Conservation (phyloP, 805 yeast genomes). For the Kodamaea lidongshanica region DNA sequence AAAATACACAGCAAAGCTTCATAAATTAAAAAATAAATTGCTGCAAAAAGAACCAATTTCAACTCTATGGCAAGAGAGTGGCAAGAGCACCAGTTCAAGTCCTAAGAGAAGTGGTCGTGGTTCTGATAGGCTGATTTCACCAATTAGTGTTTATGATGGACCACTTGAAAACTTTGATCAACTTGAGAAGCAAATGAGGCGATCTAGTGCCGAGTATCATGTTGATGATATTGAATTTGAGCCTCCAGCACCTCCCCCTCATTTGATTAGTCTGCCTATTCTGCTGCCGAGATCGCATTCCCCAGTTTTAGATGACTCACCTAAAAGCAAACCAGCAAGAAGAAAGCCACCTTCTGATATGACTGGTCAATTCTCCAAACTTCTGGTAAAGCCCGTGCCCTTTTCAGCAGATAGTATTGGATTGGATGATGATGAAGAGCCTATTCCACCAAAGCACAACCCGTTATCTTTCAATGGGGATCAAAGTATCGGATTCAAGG, state of each 20-base stretch:
- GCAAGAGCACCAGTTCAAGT: slow-evolving; percentile 1
- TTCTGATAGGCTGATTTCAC: slow-evolving; percentile 11
- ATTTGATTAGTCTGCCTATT: slow-evolving; percentile 2
- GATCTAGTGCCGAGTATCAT: slow-evolving; percentile 7
- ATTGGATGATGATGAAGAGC: slow-evolving; percentile 21
- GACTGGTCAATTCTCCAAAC: slow-evolving; percentile 2
- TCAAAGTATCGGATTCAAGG: slow-evolving; percentile 11
- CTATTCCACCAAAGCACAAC: slow-evolving; percentile 28
- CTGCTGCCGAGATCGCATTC: not conserved
- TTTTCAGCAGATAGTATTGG: slow-evolving; percentile 41
- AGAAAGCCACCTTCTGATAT: slow-evolving; percentile 19
- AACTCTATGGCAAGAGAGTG: slow-evolving; percentile 17
- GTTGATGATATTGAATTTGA: slow-evolving; percentile 11
- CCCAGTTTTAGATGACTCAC: not conserved
- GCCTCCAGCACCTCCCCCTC: slow-evolving; percentile 25
- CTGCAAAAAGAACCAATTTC: slow-evolving; percentile 31
- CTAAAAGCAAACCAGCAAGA: slow-evolving; percentile 3
- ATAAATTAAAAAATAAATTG: slow-evolving; percentile 28
- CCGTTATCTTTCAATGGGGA: slow-evolving; percentile 20
- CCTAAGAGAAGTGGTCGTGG: slow-evolving; percentile 2
- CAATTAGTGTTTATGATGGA: slow-evolving; percentile 16
- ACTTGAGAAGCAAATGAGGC: slow-evolving; percentile 5
- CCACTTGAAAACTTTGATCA: slow-evolving; percentile 8
- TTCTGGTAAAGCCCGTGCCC: slow-evolving; percentile 19
- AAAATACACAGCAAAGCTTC: slow-evolving; percentile 23